Evolutionary conservation across 495 filamentous ascomycete genomes (phyloP).

Genomic region (Aspergillus avenaceus): DNA sequence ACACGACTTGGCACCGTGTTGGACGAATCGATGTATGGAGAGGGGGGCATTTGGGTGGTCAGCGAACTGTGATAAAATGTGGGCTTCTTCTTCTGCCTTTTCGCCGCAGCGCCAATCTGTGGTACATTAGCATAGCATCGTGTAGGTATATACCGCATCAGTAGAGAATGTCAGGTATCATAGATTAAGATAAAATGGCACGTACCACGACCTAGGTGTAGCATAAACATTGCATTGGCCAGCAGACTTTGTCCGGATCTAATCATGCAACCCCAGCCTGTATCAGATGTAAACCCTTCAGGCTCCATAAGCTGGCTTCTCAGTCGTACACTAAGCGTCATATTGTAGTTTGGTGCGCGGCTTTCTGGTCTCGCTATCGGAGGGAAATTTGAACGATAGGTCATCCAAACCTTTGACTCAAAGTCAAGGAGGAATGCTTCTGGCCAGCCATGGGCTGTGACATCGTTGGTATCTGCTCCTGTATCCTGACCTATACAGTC

Average conservation of each 20-base stretch:
- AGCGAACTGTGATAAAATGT: constrained; percentile 78
- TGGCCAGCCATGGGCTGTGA: constrained; percentile 66
- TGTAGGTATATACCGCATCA: not conserved
- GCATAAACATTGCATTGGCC: constrained; percentile 72
- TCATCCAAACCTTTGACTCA: constrained; percentile 92
- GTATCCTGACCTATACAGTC: not conserved
- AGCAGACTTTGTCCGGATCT: constrained; percentile 90
- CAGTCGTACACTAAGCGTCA: constrained; percentile 83
- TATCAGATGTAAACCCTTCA: constrained; percentile 85
- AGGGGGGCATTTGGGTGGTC: constrained; percentile 84
- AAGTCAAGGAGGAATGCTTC: constrained; percentile 85
- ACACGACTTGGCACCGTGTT: constrained; percentile 80
- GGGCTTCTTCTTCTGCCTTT: constrained; percentile 58
- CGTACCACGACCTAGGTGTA: constrained; percentile 76
- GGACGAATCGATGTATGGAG: constrained; percentile 92
- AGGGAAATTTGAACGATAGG: constrained; percentile 85
- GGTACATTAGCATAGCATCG: constrained; percentile 21
- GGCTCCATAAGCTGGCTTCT: constrained; percentile 76
- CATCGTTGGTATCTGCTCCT: constrained; percentile 23
- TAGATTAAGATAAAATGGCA: not conserved
- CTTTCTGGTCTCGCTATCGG: constrained; percentile 77
- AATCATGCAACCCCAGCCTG: constrained; percentile 99
- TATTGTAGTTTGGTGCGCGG: constrained; percentile 59
- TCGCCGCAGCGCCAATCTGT: constrained; percentile 75
- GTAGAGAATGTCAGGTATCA: not conserved